Percentiles rank a stretch among this genome's conserved stretches.
phyloP scores from a whole-genome alignment of 2,329 filamentous ascomycete genomes.

The Aureobasidium zeae region DNA sequence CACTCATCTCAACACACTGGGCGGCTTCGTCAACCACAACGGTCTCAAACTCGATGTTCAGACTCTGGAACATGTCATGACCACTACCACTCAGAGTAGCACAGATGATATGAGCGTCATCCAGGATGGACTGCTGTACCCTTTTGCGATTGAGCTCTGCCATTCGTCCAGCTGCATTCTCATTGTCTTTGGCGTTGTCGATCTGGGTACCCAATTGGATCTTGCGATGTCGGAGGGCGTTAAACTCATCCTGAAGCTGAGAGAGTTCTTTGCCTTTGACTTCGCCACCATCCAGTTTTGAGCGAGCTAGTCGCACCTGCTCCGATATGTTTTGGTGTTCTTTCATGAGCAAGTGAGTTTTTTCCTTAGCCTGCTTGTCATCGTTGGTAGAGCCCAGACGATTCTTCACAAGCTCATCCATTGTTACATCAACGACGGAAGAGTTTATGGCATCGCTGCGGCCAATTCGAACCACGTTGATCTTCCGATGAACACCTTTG shows the following conservation, averaged over 20 bases:
- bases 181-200: slow-evolving; percentile 76
- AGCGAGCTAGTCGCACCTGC: slow-evolving; percentile 60
- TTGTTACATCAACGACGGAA: slow-evolving; percentile 78
- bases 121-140: slow-evolving; percentile 83
- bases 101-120: slow-evolving; percentile 85
- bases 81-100: slow-evolving; percentile 91
- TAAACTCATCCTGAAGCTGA: slow-evolving; percentile 65
- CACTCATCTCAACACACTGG: slow-evolving; percentile 94
- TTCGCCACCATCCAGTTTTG: slow-evolving; percentile 54
- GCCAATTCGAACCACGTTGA: slow-evolving; percentile 84
- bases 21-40: slow-evolving; percentile 97
- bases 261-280: slow-evolving; percentile 43
- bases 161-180: slow-evolving; percentile 71
- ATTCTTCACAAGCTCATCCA: slow-evolving; percentile 81
- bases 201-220: slow-evolving; percentile 70
- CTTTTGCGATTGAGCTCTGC: slow-evolving; percentile 75
- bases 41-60: slow-evolving; percentile 95
- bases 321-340: slow-evolving; percentile 53
- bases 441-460: slow-evolving; percentile 86
- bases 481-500: slow-evolving; percentile 60
- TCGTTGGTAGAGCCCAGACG: slow-evolving; percentile 44
- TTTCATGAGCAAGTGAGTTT: slow-evolving; percentile 59
- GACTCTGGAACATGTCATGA: slow-evolving; percentile 91
- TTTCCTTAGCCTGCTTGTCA: slow-evolving; percentile 38
- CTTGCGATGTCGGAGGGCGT: slow-evolving; percentile 68